Evolutionary conservation across 2,329 filamentous ascomycete species (phyloP), one percentile per base, ranked within the genome.

Genomic region (Stylonectria norvegica): DNA sequence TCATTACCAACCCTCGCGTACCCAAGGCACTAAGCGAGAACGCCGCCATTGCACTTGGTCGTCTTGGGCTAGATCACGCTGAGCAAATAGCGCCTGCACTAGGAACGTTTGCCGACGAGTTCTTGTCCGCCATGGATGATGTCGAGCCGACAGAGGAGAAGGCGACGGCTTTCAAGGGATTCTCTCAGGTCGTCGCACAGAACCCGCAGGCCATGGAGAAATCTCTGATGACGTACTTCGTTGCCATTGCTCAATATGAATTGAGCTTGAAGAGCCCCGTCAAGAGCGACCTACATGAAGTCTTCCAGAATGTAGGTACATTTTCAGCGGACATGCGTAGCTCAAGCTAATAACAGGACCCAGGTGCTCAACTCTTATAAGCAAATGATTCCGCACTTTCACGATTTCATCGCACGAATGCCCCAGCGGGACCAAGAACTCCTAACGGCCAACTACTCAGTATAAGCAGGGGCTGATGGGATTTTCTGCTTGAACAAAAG

Each of bases 191-290:
- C 34, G 86, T 97, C 4, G 78, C 86, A 47, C 80, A 82, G 58
- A 97, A 97, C 57, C 93, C 93, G 1, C 80, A 89, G 59, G 89
- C 89, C 2, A 91, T 98, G 80, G 93, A 97, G 67, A 84, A 84
- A 52, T 86, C 83, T 42, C 72, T 98, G 28, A 73, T 85, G 23
- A 79, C 85, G 41, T 94, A 93, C 67, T 95, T 98, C 63, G 77
- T 74, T 36, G 77, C 87, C 42, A 94, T 97, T 68, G 86, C 91
- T 12, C 75, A 78, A 45, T 95, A 89, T 62, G 78, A 83, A 49
- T 76, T 83, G 47, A 72, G 75, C 45, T 69, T 79, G 39, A 73
- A 74, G 43, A 80, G 71, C 42, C 76, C 79, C 17, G 65, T 79
- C 48, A 83, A 82, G 59, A 75, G 79, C 50, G 80, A 83, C 43